Conservation (phyloP, 495 filamentous ascomycete species). For the Monascus purpureus region DNA sequence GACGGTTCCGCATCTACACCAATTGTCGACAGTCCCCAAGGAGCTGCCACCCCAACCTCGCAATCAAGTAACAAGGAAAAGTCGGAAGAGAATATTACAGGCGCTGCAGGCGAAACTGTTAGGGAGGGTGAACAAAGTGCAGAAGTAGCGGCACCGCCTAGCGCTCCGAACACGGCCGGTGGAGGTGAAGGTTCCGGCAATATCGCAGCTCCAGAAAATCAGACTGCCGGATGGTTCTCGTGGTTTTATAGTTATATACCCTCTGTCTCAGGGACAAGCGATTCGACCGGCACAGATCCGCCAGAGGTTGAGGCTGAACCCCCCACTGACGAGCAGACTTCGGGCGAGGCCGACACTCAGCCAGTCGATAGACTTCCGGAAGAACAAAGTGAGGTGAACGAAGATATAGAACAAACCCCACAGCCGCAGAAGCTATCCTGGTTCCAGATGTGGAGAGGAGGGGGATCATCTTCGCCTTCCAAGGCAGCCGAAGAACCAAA, state of each 20-base stretch:
- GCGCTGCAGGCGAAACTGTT: slow-evolving; percentile 7
- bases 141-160: slow-evolving; percentile 4
- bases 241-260: slow-evolving; percentile 32
- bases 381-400: slow-evolving; percentile 8
- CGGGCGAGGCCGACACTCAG: slow-evolving; percentile 9
- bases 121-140: slow-evolving; percentile 7
- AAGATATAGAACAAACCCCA: slow-evolving; percentile 8
- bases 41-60: slow-evolving; percentile 7
- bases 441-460: slow-evolving; percentile 32
- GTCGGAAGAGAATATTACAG: slow-evolving; percentile 6
- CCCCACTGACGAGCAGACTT: slow-evolving; percentile 7
- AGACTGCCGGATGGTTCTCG: slow-evolving; percentile 42
- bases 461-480: slow-evolving; percentile 13
- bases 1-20: slow-evolving; percentile 27
- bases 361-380: slow-evolving; percentile 2
- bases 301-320: slow-evolving; percentile 10
- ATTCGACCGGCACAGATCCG: slow-evolving; percentile 1
- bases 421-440: slow-evolving; percentile 26
- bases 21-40: slow-evolving; percentile 12
- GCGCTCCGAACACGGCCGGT: slow-evolving; percentile 1
- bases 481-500: slow-evolving; percentile 15
- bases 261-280: slow-evolving; percentile 4
- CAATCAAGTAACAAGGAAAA: slow-evolving; percentile 12
- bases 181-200: slow-evolving; percentile 4
- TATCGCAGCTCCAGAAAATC: slow-evolving; percentile 11